phyloP scores from a whole-genome alignment of 768 basidiomycete genomes.

The Galerina marginata region DNA sequence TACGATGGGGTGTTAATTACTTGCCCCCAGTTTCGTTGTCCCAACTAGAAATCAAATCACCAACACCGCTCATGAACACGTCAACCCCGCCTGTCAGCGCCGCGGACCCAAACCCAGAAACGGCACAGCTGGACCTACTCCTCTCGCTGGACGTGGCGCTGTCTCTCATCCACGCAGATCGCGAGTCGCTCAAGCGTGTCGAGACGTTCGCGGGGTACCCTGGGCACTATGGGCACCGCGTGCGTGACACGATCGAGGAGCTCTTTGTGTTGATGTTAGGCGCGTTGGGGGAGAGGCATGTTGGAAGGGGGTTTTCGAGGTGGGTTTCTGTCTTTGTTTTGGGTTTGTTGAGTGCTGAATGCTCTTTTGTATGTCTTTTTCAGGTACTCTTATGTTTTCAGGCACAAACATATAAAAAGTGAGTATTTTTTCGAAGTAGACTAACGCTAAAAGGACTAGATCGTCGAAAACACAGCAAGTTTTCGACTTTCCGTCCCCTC shows the following conservation, averaged over 20 bases:
- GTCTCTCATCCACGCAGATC: conserved; percentile 90
- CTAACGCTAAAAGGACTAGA: too few species aligned
- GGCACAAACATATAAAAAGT: neutral
- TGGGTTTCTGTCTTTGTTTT: too few species aligned
- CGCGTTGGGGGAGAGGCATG: conserved; percentile 78
- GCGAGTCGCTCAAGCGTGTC: conserved; percentile 89
- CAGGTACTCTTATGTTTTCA: neutral
- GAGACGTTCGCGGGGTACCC: conserved; percentile 92
- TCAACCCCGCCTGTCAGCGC: neutral
- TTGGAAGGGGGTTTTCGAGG: conserved; percentile 82
- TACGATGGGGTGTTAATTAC: neutral
- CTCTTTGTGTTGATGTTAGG: conserved; percentile 86
- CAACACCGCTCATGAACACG: conserved; percentile 19
- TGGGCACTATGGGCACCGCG: conserved; percentile 83
- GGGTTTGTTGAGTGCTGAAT: too few species aligned
- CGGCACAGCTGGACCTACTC: conserved; percentile 74
- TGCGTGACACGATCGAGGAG: conserved; percentile 94
- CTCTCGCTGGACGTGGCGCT: conserved; percentile 92
- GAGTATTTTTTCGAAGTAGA: too few species aligned
- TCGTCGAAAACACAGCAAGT: too few species aligned
- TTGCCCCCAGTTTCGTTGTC: conserved; percentile 4
- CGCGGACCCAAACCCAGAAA: conserved; percentile 6
- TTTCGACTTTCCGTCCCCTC: too few species aligned
- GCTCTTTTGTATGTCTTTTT: too few species aligned
- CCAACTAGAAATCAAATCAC: conserved; percentile 18